A percentile compares a stretch with the other conserved stretches of the same genome.
These are phyloP conservation scores for Venturia carpophila DNA, from an alignment of 2,329 filamentous ascomycete species.

Conservation along the genomic window DNA sequence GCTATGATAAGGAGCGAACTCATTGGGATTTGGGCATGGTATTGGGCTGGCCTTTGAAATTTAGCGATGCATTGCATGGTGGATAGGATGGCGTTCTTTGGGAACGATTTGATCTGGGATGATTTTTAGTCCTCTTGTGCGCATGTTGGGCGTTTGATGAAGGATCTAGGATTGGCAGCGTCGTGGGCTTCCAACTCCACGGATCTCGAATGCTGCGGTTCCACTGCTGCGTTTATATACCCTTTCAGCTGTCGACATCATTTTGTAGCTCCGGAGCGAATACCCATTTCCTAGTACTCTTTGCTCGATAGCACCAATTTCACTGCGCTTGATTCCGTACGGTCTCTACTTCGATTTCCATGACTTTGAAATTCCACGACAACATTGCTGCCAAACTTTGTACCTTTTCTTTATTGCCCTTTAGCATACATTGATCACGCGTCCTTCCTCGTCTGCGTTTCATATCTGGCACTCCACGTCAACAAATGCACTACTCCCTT, in stretches of 20 bases:
- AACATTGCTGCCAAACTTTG: no score
- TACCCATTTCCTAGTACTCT: no score
- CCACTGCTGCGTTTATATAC: neutral
- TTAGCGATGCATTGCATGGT: conserved; percentile 9
- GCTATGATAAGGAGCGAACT: neutral
- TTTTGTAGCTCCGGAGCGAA: neutral
- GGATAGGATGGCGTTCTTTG: neutral
- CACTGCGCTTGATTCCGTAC: neutral
- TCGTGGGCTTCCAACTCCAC: neutral
- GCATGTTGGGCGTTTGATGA: neutral
- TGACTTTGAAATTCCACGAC: no score
- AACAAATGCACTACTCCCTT: no score
- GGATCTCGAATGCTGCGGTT: no score
- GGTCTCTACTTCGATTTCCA: no score
- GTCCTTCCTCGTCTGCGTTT: no score
- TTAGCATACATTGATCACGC: no score
- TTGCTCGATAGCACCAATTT: no score
- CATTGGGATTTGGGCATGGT: neutral
- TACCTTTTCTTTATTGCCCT: no score
- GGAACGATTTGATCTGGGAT: neutral
- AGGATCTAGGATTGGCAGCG: neutral
- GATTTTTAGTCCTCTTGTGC: neutral
- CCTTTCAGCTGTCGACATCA: neutral
- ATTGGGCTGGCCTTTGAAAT: neutral
- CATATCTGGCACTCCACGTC: no score